Percentiles rank a stretch among this genome's conserved stretches.
Conservation (phyloP, 768 basidiomycete species). For the Russula dissimulans region DNA sequence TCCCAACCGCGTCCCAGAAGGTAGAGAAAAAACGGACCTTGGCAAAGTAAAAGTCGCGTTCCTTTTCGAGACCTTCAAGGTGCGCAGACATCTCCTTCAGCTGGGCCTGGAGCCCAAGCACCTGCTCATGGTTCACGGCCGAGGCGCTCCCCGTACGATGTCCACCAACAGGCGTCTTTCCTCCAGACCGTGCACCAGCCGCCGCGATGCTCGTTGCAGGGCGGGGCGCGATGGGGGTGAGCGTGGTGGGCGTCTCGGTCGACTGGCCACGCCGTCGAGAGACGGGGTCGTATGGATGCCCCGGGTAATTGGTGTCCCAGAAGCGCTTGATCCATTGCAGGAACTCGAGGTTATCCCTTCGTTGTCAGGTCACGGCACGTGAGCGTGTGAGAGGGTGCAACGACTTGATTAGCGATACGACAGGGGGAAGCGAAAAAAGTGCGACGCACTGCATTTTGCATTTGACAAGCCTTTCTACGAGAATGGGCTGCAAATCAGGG, state of each 20-base stretch:
- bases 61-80: constrained; percentile 90
- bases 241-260: constrained; percentile 68
- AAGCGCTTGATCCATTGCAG: constrained; percentile 94
- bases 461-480: constrained; percentile 87
- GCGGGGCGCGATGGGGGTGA: constrained; percentile 49
- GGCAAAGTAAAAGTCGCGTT: constrained; percentile 96
- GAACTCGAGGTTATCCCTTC: constrained; percentile 95
- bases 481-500: constrained; percentile 61
- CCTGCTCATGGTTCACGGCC: constrained; percentile 54
- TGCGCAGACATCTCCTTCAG: constrained; percentile 73
- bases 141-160: constrained; percentile 48
- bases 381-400: background rate
- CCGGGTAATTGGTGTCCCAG: constrained; percentile 90
- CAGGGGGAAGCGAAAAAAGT: constrained; percentile 5
- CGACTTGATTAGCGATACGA: background rate
- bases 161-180: constrained; percentile 64
- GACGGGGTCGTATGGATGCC: constrained; percentile 79
- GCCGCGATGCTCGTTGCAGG: constrained; percentile 28
- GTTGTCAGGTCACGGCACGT: background rate
- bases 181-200: constrained; percentile 41
- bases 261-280: constrained; percentile 71
- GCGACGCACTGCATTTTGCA: constrained; percentile 95
- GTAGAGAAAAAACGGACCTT: constrained; percentile 49
- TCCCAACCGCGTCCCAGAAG: background rate
- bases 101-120: constrained; percentile 64